Evolutionary conservation across 257 asterid species (phyloP).

Genomic region (Gynochthodes officinalis): DNA sequence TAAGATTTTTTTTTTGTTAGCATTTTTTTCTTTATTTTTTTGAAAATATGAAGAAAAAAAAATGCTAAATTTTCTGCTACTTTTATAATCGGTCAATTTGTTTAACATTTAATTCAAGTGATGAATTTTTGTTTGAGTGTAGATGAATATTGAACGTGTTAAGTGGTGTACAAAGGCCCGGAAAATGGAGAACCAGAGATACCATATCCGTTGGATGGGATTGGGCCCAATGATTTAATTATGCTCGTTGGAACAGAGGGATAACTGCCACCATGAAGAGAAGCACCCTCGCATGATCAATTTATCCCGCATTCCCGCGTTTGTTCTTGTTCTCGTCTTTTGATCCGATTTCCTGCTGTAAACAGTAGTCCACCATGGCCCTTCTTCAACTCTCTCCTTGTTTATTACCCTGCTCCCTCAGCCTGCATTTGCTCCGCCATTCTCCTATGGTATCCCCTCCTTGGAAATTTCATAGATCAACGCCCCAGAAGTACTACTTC

Average conservation of each 20-base stretch:
- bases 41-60: no score
- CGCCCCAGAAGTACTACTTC: conserved; percentile 15
- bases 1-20: no score
- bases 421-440: conserved; percentile 20
- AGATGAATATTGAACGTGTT: no score
- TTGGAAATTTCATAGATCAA: conserved; percentile 18
- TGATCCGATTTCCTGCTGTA: neutral
- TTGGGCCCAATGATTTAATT: neutral
- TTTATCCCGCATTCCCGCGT: neutral
- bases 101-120: no score
- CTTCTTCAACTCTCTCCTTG: conserved; percentile 23
- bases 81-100: no score
- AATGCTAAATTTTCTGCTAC: neutral
- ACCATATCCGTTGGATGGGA: conserved; percentile 37
- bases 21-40: no score
- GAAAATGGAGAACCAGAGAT: conserved; percentile 44
- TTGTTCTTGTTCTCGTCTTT: neutral
- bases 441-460: conserved; percentile 13
- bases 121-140: no score
- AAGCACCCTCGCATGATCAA: neutral
- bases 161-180: neutral
- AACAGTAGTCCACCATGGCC: conserved; percentile 43
- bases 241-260: neutral
- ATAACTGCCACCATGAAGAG: conserved; percentile 28
- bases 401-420: conserved; percentile 26